A percentile compares a stretch with the other conserved stretches of the same genome.
Conservation (phyloP, 106 monocot species). For the Platanthera zijinensis region DNA sequence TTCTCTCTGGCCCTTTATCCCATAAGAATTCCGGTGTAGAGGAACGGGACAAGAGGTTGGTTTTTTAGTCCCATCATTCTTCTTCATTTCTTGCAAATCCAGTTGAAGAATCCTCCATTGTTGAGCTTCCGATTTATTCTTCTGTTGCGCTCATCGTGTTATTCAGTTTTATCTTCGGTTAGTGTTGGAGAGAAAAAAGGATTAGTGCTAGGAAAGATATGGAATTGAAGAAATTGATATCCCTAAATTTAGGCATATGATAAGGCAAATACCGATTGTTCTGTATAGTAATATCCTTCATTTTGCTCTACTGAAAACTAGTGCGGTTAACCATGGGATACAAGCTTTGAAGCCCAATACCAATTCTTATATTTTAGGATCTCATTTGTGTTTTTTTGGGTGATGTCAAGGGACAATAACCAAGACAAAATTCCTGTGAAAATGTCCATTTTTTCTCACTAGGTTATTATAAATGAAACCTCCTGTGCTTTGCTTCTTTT, state of each 20-base stretch:
- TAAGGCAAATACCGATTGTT: not conserved
- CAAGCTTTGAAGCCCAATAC: too few relatives aligned
- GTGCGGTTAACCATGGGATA: too few relatives aligned
- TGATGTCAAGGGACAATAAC: too few relatives aligned
- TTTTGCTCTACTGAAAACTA: not conserved
- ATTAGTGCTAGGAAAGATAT: not conserved
- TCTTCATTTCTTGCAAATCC: not conserved
- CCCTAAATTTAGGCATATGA: not conserved
- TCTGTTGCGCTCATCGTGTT: not conserved
- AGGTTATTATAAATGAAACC: too few relatives aligned
- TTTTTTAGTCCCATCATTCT: not conserved
- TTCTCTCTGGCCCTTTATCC: slow-evolving; percentile 31
- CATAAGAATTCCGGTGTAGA: slow-evolving; percentile 80
- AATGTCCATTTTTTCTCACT: too few relatives aligned
- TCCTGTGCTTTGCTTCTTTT: too few relatives aligned
- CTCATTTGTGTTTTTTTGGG: too few relatives aligned
- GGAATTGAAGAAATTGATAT: not conserved
- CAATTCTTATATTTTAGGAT: too few relatives aligned
- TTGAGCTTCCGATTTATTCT: not conserved
- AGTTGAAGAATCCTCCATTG: not conserved
- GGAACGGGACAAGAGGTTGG: slow-evolving; percentile 43
- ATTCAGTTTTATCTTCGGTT: too few relatives aligned
- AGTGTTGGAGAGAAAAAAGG: too few relatives aligned
- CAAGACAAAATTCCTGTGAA: too few relatives aligned
- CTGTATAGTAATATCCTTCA: not conserved